Evolutionary conservation across 352 stramenopile genomes (phyloP), one percentile per base, ranked within the genome.

Genomic region (Halophytophthora polymorphica): DNA sequence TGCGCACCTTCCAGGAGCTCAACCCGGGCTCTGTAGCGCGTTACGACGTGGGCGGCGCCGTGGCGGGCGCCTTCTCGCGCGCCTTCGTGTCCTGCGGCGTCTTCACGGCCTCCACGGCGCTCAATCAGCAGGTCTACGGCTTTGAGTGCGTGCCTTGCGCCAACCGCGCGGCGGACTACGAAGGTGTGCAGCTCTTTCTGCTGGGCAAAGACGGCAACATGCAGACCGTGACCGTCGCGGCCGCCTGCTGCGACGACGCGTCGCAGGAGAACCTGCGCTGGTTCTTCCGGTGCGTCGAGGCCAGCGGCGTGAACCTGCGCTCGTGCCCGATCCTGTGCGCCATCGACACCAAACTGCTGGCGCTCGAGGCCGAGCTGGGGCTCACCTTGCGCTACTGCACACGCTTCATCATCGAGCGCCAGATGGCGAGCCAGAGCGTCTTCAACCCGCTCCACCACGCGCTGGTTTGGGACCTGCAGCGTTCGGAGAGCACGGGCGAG

Each of bases 91-190:
- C 70, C n/a, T 76, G 60, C n/a, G 64, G 49, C 3, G 65, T 75
- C n/a, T 80, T 86, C 47, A 69, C 58, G 0, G 35, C 51, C 13
- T 63, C 69, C 5, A 68, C 69, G 42, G 48, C 42, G 2, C 57
- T 72, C 47, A 81, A 83, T 40, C 75, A 83, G 52, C 75, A 82
- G 53, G 61, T 86, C 29, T 75, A 79, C 36, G 72, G 71, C 0
- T 65, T 83, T 31, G 69, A 82, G 12, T 70, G 60, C n/a, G 42
- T 76, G 17, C 51, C 60, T 5, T 61, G 57, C 49, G 22, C 31
- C 56, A 56, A 74, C 47, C 37, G 18, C 3, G 61, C 65, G 19
- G 60, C 61, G 6, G 66, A 60, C 22, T 83, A 78, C 39, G 56
- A 77, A 15, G 71, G 69, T 0, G 61, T 69, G 29, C 71, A 86